Evolutionary conservation across 495 filamentous ascomycete genomes (phyloP).

Genomic region (Trichocladium uniseriatum): DNA sequence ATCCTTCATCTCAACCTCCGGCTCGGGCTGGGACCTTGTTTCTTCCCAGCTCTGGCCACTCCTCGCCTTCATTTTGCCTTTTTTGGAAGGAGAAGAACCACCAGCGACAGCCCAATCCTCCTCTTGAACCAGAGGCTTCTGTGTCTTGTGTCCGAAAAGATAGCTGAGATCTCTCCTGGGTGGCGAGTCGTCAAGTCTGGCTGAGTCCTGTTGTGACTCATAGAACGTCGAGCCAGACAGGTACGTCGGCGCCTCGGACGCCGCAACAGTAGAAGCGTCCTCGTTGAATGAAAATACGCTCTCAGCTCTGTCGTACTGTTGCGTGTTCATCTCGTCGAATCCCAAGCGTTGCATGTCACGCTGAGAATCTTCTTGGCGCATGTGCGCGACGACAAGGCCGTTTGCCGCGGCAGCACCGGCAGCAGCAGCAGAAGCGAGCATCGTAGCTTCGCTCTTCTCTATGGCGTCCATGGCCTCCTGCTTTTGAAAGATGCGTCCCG

Average conservation of each 20-base stretch:
- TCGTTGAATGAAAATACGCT: conserved; percentile 22
- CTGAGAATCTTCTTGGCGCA: conserved; percentile 14
- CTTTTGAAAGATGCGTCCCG: conserved; percentile 1
- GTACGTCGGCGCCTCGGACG: conserved; percentile 25
- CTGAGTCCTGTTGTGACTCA: conserved; percentile 24
- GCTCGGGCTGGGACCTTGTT: background rate
- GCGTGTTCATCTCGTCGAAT: conserved; percentile 11
- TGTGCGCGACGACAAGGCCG: conserved; percentile 20
- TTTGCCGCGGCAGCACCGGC: conserved; percentile 8
- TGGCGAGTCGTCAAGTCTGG: conserved; percentile 8
- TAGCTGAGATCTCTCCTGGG: conserved; percentile 4
- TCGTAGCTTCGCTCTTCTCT: conserved; percentile 1
- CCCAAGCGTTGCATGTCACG: conserved; percentile 3
- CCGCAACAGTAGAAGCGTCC: conserved; percentile 25
- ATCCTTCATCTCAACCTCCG: background rate
- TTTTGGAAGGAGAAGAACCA: background rate
- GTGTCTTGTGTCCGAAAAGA: conserved; percentile 8
- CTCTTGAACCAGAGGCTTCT: conserved; percentile 3
- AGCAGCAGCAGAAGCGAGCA: conserved; percentile 1
- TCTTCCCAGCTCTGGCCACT: background rate
- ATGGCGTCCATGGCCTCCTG: background rate
- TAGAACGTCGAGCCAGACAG: conserved; percentile 22
- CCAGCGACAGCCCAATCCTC: conserved; percentile 7
- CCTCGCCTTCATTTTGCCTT: background rate
- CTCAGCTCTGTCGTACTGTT: conserved; percentile 13